Evolutionary conservation across 345 rosid species (phyloP).

Genomic region (Eucalyptus polyanthemos): DNA sequence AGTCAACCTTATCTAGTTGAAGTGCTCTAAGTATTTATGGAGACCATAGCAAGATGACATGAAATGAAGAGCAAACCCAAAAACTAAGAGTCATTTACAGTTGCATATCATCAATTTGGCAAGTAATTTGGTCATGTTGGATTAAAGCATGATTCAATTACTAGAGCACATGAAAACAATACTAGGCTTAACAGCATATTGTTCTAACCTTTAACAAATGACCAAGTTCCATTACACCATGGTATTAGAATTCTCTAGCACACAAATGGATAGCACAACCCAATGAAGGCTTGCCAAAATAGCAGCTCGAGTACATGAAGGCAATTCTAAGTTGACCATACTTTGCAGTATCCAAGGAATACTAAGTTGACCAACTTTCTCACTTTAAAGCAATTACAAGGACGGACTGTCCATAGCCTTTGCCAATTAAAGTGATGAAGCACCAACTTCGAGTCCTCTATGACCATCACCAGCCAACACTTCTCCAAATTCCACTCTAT

Average conservation of each 20-base stretch:
- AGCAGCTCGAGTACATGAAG: not conserved
- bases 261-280: not conserved
- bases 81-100: not conserved
- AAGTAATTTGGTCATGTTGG: no score
- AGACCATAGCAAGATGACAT: not conserved
- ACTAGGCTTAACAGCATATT: no score
- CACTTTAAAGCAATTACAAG: not conserved
- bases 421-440: not conserved
- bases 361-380: no score
- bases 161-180: no score
- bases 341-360: no score
- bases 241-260: not conserved
- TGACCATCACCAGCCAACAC: not conserved
- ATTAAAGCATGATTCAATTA: no score
- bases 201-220: not conserved
- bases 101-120: not conserved
- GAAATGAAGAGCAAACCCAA: not conserved
- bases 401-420: not conserved
- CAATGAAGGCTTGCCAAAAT: not conserved
- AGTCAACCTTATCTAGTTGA: not conserved
- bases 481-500: not conserved
- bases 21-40: not conserved
- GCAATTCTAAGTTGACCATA: not conserved
- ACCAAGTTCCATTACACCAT: not conserved
- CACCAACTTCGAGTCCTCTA: not conserved